These are phyloP conservation scores for Linderniella brevidens DNA, from an alignment of 257 asterid species.

Conservation along the genomic window DNA sequence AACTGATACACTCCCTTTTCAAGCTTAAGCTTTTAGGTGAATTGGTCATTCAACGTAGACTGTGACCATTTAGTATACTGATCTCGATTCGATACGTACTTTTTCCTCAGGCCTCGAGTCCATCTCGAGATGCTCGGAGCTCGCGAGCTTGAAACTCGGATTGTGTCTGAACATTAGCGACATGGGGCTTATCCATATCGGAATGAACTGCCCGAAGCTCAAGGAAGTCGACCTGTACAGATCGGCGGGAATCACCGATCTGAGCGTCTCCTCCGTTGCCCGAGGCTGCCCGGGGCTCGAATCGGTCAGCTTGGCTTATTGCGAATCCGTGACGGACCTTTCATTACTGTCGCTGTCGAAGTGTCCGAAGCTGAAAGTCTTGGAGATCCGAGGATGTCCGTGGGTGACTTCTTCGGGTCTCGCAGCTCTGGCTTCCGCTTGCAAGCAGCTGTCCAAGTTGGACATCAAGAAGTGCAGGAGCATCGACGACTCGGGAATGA, in stretches of 20 bases:
- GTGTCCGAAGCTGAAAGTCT: slow-evolving; percentile 44
- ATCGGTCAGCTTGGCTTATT: slow-evolving; percentile 54
- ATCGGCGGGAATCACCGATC: slow-evolving; percentile 62
- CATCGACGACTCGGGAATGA: slow-evolving; percentile 66
- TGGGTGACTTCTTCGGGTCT: slow-evolving; percentile 58
- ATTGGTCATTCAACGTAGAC: no score
- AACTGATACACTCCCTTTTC: no score
- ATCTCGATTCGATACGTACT: no score
- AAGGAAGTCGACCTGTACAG: slow-evolving; percentile 78
- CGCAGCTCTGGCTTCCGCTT: slow-evolving; percentile 54
- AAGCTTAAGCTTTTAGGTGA: no score
- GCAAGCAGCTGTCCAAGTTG: slow-evolving; percentile 52
- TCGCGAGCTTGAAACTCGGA: slow-evolving; percentile 58
- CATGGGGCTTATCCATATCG: slow-evolving; percentile 51
- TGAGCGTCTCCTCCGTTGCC: slow-evolving; percentile 40
- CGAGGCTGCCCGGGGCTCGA: slow-evolving; percentile 55
- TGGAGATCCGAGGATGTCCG: slow-evolving; percentile 76
- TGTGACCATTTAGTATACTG: no score
- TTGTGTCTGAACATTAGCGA: slow-evolving; percentile 57
- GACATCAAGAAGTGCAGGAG: slow-evolving; percentile 64
- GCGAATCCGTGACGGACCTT: slow-evolving; percentile 36
- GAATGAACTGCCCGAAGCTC: slow-evolving; percentile 51
- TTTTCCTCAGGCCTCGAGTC: slow-evolving; percentile 62
- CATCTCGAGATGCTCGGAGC: slow-evolving; percentile 48
- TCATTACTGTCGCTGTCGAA: slow-evolving; percentile 59